Conservation (phyloP, 495 filamentous ascomycete species). For the Tuber borchii region DNA sequence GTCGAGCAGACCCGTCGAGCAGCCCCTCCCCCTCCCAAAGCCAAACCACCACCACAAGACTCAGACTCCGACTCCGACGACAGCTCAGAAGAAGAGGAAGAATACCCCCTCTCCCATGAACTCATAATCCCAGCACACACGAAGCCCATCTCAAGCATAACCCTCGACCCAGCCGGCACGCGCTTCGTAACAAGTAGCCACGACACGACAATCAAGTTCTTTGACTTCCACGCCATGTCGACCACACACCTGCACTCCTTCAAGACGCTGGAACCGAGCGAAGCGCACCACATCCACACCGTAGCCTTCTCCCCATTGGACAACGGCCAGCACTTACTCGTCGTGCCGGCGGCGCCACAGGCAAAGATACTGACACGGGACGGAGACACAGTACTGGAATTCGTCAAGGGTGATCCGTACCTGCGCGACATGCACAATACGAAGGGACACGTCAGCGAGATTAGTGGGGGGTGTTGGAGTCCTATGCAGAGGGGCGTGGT, state of each 20-base stretch:
- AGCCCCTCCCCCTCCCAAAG: constrained; percentile 21
- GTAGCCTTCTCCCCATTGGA: constrained; percentile 73
- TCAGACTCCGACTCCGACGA: constrained; percentile 53
- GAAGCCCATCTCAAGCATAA: constrained; percentile 72
- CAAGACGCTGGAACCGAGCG: constrained; percentile 81
- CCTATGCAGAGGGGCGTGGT: constrained; percentile 73
- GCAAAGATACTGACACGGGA: constrained; percentile 83
- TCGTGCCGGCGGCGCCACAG: constrained; percentile 78
- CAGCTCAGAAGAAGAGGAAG: constrained; percentile 69
- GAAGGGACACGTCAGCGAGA: constrained; percentile 88
- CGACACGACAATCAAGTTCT: constrained; percentile 84
- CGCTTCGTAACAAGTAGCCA: constrained; percentile 81
- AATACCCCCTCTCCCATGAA: constrained; percentile 90
- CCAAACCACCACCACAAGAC: constrained; percentile 33
- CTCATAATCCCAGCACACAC: constrained; percentile 88
- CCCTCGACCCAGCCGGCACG: constrained; percentile 76
- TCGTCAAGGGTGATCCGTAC: constrained; percentile 97
- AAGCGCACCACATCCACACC: constrained; percentile 81
- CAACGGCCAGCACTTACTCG: constrained; percentile 72
- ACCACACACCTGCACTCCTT: constrained; percentile 88
- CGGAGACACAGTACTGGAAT: constrained; percentile 75
- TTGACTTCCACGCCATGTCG: constrained; percentile 94
- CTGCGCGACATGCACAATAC: constrained; percentile 92
- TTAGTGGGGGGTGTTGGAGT: constrained; percentile 80
- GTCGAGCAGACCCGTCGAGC: constrained; percentile 67